Percentiles rank a stretch among this genome's conserved stretches.
Evolutionary conservation across 2,329 filamentous ascomycete species (phyloP).

Genomic region (Decorospora gaudefroyi): DNA sequence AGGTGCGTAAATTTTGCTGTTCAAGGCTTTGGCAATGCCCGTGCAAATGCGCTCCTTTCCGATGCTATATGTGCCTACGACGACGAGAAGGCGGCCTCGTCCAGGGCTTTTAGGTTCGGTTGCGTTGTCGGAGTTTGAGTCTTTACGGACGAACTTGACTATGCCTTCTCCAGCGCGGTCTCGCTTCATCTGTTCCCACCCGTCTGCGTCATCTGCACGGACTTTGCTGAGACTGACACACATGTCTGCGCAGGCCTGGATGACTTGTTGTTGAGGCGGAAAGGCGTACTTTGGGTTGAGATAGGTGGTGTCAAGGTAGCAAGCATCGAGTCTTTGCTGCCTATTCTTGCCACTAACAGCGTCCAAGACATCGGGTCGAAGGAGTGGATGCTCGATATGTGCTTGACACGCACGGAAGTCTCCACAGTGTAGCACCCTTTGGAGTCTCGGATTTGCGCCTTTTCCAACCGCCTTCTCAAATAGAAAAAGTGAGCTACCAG

Average conservation of each 20-base stretch:
- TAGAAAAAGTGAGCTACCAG: slow-evolving; percentile 89
- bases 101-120: slow-evolving; percentile 39
- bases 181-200: slow-evolving; percentile 61
- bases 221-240: slow-evolving; percentile 77
- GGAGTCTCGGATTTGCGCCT: slow-evolving; percentile 63
- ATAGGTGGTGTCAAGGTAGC: slow-evolving; percentile 97
- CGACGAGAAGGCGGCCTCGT: slow-evolving; percentile 76
- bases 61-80: slow-evolving; percentile 97
- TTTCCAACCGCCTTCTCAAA: slow-evolving; percentile 78
- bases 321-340: slow-evolving; percentile 90
- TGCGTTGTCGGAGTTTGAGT: slow-evolving; percentile 39
- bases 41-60: slow-evolving; percentile 96
- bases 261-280: slow-evolving; percentile 84
- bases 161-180: slow-evolving; percentile 63
- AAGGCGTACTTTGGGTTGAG: slow-evolving; percentile 95
- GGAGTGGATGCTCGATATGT: slow-evolving; percentile 79
- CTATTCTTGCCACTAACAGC: slow-evolving; percentile 69
- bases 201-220: slow-evolving; percentile 60
- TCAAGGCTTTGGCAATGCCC: slow-evolving; percentile 83
- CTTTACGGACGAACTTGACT: slow-evolving; percentile 63
- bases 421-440: slow-evolving; percentile 90
- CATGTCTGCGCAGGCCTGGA: slow-evolving; percentile 83
- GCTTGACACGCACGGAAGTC: slow-evolving; percentile 90
- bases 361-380: slow-evolving; percentile 76
- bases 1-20: slow-evolving; percentile 87